A percentile compares a stretch with the other conserved stretches of the same genome.
Evolutionary conservation across 2,329 filamentous ascomycete genomes (phyloP).

Genomic region (Fusarium oligoseptatum): DNA sequence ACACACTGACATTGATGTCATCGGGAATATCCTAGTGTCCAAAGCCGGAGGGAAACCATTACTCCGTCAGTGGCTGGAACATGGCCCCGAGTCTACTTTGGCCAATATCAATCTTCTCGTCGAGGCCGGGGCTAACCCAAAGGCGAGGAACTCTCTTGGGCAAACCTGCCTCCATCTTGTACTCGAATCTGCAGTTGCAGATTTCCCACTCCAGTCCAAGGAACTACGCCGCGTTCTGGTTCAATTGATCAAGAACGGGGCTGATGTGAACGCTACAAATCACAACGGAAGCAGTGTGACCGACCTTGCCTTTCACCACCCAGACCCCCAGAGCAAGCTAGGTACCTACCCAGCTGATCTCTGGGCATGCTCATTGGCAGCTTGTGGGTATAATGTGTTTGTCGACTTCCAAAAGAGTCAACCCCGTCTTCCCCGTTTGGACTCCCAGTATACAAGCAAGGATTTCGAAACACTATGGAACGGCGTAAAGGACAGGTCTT

Average conservation of each 20-base stretch:
- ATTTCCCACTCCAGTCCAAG: too few relatives aligned
- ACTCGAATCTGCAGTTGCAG: too few relatives aligned
- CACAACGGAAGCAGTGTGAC: neutral
- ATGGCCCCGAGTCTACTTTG: too few relatives aligned
- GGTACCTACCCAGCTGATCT: neutral
- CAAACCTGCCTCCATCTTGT: too few relatives aligned
- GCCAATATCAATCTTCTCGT: too few relatives aligned
- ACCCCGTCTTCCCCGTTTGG: neutral
- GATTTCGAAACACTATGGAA: neutral
- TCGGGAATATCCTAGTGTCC: too few relatives aligned
- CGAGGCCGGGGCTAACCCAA: rapidly evolving
- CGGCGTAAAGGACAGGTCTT: too few relatives aligned
- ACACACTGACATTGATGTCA: too few relatives aligned
- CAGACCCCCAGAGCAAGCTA: rapidly evolving
- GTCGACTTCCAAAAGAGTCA: neutral
- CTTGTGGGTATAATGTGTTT: neutral
- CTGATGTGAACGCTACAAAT: neutral
- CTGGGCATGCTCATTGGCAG: neutral
- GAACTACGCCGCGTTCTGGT: neutral
- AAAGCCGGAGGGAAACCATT: too few relatives aligned
- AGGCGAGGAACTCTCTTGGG: too few relatives aligned
- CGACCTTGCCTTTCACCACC: neutral
- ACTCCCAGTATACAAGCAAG: neutral
- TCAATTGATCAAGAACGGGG: neutral
- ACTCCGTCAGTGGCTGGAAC: too few relatives aligned